Percentiles rank a stretch among this genome's conserved stretches.
Conservation (phyloP, 345 rosid genomes). For the Moricandia arvensis region DNA sequence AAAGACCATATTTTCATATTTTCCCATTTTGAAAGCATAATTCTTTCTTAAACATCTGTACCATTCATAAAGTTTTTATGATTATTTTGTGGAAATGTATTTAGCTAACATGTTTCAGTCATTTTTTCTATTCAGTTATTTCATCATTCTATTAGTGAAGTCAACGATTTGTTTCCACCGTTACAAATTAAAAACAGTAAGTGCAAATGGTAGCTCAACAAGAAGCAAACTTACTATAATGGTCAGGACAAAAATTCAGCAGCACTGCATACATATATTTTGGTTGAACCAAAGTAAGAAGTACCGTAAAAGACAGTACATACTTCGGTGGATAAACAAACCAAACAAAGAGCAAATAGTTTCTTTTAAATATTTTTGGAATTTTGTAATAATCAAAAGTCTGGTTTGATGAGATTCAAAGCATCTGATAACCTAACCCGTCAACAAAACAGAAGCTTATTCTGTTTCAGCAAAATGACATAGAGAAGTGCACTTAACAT, state of each 20-base stretch:
- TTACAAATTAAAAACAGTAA: not conserved
- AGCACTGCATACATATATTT: constrained; percentile 7
- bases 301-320: constrained; percentile 25
- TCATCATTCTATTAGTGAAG: not conserved
- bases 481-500: not conserved
- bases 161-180: not conserved
- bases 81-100: no score
- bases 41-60: not conserved
- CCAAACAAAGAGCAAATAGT: constrained; percentile 10
- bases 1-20: not conserved
- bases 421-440: constrained; percentile 26
- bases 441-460: constrained; percentile 22
- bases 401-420: constrained; percentile 28
- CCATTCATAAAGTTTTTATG: not conserved
- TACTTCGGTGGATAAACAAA: constrained; percentile 25
- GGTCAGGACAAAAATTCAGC: not conserved
- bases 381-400: not conserved
- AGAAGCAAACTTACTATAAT: not conserved
- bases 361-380: no score
- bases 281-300: constrained; percentile 31
- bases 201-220: constrained; percentile 11
- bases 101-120: not conserved
- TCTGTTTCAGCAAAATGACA: constrained; percentile 7
- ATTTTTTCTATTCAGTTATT: not conserved
- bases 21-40: not conserved